Conservation (phyloP, 2,329 filamentous ascomycete species). For the Ophiobolus disseminans region DNA sequence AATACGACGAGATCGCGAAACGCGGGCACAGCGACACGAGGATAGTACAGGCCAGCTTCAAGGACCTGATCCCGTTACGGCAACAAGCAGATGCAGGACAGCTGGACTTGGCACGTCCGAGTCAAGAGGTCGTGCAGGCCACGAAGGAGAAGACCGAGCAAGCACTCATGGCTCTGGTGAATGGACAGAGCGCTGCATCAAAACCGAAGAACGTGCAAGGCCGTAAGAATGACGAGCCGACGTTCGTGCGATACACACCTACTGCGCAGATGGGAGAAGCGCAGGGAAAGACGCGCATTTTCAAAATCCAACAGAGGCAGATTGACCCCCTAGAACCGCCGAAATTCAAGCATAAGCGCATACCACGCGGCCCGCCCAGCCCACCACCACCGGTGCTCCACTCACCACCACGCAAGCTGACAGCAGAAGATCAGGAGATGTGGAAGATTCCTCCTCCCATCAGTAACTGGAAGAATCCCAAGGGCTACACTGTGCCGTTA, state of each 20-base stretch:
- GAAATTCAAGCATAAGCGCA: conserved; percentile 99
- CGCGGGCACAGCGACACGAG: conserved; percentile 84
- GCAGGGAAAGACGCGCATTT: conserved; percentile 88
- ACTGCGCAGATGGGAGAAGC: conserved; percentile 95
- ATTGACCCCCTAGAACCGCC: conserved; percentile 95
- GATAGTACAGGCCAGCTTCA: conserved; percentile 94
- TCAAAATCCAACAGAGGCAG: conserved; percentile 97
- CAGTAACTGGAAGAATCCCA: conserved; percentile 99
- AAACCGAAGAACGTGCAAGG: conserved; percentile 94
- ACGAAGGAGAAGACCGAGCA: conserved; percentile 89
- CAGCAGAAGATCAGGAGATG: conserved; percentile 94
- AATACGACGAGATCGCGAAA: conserved; percentile 93
- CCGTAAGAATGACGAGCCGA: conserved; percentile 80
- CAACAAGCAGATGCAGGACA: conserved; percentile 94
- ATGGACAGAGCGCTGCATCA: conserved; percentile 86
- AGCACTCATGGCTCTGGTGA: conserved; percentile 81
- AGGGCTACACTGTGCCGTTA: conserved; percentile 94
- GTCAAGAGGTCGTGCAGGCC: conserved; percentile 80
- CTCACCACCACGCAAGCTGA: conserved; percentile 91
- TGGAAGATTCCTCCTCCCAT: conserved; percentile 93
- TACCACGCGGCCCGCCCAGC: conserved; percentile 88
- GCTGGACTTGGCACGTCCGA: conserved; percentile 83
- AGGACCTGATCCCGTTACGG: conserved; percentile 91
- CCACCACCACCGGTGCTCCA: conserved; percentile 95
- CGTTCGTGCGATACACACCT: conserved; percentile 94